Conservation (phyloP, 225 moss, liverwort and hornwort genomes). For the Bryum argenteum region DNA sequence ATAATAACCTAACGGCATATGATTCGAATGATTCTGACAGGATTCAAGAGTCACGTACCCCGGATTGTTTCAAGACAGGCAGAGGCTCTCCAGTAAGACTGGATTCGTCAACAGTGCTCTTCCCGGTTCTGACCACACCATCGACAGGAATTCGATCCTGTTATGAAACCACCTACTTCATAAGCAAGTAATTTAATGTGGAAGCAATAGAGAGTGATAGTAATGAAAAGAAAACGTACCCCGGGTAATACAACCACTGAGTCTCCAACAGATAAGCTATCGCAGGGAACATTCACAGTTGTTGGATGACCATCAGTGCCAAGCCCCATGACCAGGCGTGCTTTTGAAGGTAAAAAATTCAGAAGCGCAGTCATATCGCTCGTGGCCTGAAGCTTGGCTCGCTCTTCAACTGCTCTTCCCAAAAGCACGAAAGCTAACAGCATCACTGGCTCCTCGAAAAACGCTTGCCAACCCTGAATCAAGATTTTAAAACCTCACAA, state of each 20-base stretch:
- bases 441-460: conserved; percentile 99
- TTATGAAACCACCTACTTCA: conserved; percentile 20
- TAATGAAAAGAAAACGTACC: conserved; percentile 51
- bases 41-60: conserved; percentile 52
- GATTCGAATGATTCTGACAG: not conserved
- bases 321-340: conserved; percentile 75
- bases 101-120: conserved; percentile 97
- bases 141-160: conserved; percentile 98
- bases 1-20: conserved; percentile 1
- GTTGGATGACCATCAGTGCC: conserved; percentile 59
- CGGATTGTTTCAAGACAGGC: conserved; percentile 84
- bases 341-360: conserved; percentile 83
- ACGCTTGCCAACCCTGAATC: conserved; percentile 95
- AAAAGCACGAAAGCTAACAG: conserved; percentile 92
- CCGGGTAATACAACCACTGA: conserved; percentile 92
- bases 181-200: not conserved
- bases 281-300: conserved; percentile 80
- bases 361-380: conserved; percentile 97
- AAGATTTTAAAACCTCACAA: conserved; percentile 9
- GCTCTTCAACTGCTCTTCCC: conserved; percentile 95
- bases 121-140: conserved; percentile 81
- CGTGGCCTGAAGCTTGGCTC: conserved; percentile 96
- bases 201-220: conserved; percentile 4
- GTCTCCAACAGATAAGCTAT: conserved; percentile 88
- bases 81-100: conserved; percentile 98